Conservation (phyloP, 2,329 filamentous ascomycete genomes). For the Fusarium poae region DNA sequence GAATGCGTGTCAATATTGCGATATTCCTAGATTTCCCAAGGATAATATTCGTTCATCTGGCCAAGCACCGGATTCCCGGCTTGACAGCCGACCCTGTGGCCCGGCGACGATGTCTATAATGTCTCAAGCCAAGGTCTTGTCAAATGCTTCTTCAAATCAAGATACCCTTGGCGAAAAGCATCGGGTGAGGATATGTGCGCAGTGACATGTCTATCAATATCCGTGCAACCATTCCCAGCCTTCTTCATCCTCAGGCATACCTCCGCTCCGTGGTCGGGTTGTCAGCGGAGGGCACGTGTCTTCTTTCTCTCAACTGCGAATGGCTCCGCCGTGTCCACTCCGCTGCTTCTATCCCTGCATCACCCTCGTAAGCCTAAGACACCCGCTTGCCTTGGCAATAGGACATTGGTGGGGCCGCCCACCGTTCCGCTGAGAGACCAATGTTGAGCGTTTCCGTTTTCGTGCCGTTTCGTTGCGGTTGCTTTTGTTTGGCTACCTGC, state of each 20-base stretch:
- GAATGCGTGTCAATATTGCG: constrained; percentile 4
- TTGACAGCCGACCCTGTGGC: constrained; percentile 8
- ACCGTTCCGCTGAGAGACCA: constrained; percentile 33
- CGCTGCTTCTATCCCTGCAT: constrained; percentile 28
- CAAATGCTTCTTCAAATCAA: constrained; percentile 40
- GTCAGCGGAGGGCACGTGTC: constrained; percentile 40
- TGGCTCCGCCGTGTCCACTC: constrained; percentile 39
- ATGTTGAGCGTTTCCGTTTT: constrained; percentile 16
- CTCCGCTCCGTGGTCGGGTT: constrained; percentile 31
- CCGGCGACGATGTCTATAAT: constrained; percentile 2
- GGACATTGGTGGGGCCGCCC: constrained; percentile 35
- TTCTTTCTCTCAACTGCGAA: constrained; percentile 7
- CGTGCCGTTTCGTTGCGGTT: constrained; percentile 16
- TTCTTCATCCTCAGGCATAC: not conserved
- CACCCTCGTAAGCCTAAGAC: constrained; percentile 20
- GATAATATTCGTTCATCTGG: not conserved
- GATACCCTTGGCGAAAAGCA: constrained; percentile 20
- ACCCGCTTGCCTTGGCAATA: constrained; percentile 34
- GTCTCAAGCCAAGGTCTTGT: constrained; percentile 40
- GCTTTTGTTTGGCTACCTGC: constrained; percentile 8
- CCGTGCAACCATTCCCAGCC: constrained; percentile 4
- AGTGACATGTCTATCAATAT: constrained; percentile 20
- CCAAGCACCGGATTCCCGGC: constrained; percentile 14
- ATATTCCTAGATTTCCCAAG: not conserved
- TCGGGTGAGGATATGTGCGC: not conserved